Evolutionary conservation across 2,329 filamentous ascomycete genomes (phyloP).

Genomic region (Fusarium beomiforme): DNA sequence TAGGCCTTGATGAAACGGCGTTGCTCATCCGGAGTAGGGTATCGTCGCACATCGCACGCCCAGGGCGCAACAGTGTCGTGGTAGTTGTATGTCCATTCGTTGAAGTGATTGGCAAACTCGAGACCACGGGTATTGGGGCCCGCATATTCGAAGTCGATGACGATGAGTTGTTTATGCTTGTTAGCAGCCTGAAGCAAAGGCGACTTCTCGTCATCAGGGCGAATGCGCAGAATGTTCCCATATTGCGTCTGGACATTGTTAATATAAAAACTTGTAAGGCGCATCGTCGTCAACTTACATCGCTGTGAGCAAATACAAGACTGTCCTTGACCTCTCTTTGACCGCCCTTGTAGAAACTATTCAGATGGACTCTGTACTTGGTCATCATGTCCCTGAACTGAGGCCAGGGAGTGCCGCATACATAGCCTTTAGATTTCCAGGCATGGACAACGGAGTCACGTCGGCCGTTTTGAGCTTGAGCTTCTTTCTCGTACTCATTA

Average conservation of each 20-base stretch:
- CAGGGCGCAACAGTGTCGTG: constrained; percentile 75
- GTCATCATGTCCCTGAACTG: constrained; percentile 79
- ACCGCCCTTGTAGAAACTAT: constrained; percentile 73
- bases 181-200: constrained; percentile 90
- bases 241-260: constrained; percentile 81
- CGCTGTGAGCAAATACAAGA: constrained; percentile 96
- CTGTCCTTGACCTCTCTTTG: constrained; percentile 72
- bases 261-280: not conserved
- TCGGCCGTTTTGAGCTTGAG: constrained; percentile 26
- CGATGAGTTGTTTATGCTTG: constrained; percentile 93
- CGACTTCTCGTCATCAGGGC: constrained; percentile 76
- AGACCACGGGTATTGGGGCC: constrained; percentile 86
- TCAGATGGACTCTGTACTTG: constrained; percentile 80
- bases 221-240: constrained; percentile 88
- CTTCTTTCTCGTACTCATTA: constrained; percentile 64
- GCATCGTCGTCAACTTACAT: constrained; percentile 67
- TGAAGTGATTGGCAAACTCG: constrained; percentile 98
- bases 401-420: constrained; percentile 87
- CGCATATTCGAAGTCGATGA: constrained; percentile 98
- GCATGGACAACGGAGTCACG: constrained; percentile 50
- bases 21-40: constrained; percentile 85
- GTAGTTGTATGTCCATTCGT: constrained; percentile 99
- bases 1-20: constrained; percentile 87
- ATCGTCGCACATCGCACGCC: constrained; percentile 74
- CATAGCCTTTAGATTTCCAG: constrained; percentile 77